Evolutionary conservation across 2,329 filamentous ascomycete genomes (phyloP), one percentile per base, ranked within the genome.

Genomic region (Venturia pyrina): DNA sequence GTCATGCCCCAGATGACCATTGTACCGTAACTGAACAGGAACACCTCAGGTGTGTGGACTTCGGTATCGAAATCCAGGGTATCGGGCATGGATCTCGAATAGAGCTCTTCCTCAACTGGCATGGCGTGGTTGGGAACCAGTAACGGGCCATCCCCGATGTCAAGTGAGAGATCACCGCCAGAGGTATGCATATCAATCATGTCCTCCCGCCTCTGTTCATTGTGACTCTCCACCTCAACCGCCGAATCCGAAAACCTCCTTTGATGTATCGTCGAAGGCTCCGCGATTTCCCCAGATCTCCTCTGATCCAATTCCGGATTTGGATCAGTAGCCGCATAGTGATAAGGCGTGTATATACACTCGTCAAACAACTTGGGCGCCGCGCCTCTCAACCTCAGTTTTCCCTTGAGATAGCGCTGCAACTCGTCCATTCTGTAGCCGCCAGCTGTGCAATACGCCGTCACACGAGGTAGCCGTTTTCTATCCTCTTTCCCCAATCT

Each of bases 1-100:
- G 90, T 89, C 95, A 99, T 98, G 70, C 95, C 95, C 95, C 95
- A 99, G 74, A 98, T 92, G 17, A 99, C 95, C 5, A 97, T 91
- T 1, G 96, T 96, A 67, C 95, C 95, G 73, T 99, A 99, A 74
- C 97, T 91, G 73, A 98, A 99, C 15, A 99, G 82, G 75, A 99
- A 99, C 1, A 97, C 85, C 75, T 99, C 95, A 0, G 95, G 93
- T 0, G 90, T 96, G 76, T 97, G 91, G 3, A 98, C 89, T 61
- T 89, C 84, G 2, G 85, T 96, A 73, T 97, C 92, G 68, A 97
- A 90, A 74, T 96, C 90, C 19, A 65, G 72, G 61, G 72, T 69
- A 67, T 53, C 69, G 65, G 7, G 69, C 67, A 19, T 70, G 19
- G 34, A 40, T 2, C 37, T 66, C 10, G 64, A 66, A 41, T 56